Conservation (phyloP, 345 rosid species). For the Odontarrhena argentea region DNA sequence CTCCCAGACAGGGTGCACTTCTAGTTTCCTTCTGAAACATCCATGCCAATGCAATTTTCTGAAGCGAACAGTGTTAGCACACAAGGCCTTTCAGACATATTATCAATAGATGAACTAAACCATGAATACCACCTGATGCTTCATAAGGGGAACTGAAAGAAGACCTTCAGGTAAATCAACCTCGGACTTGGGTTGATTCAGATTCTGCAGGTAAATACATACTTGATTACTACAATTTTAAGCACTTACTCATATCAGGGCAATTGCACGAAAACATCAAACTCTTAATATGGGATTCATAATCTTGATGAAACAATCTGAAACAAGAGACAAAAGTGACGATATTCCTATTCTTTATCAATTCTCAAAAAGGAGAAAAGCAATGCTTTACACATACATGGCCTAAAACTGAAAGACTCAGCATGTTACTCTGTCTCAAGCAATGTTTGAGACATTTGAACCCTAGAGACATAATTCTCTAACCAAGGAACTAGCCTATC, state of each 20-base stretch:
- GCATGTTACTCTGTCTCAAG: conserved; percentile 14
- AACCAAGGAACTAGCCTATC: conserved; percentile 8
- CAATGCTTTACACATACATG: conserved; percentile 12
- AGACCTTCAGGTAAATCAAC: conserved; percentile 71
- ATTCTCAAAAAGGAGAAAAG: conserved; percentile 1
- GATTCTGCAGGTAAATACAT: conserved; percentile 56
- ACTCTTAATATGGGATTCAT: not conserved
- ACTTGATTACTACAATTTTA: conserved; percentile 15
- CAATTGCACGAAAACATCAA: not conserved
- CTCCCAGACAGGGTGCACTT: conserved; percentile 83
- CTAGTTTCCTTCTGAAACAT: conserved; percentile 92
- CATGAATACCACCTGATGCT: conserved; percentile 89
- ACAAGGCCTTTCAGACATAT: conserved; percentile 20
- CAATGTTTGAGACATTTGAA: not conserved
- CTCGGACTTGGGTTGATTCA: conserved; percentile 85
- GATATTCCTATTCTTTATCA: not conserved
- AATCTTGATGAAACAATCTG: not conserved
- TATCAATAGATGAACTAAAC: conserved; percentile 30
- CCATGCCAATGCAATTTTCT: conserved; percentile 99
- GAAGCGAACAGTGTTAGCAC: conserved; percentile 35
- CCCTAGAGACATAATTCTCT: conserved; percentile 3
- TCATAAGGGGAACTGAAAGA: conserved; percentile 79
- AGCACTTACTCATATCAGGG: conserved; percentile 22
- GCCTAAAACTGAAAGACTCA: conserved; percentile 11
- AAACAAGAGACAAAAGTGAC: conserved; percentile 2